Base-by-base conservation (phyloP, 139 green algal species). In the Astrephomene gubernaculifera region DNA sequence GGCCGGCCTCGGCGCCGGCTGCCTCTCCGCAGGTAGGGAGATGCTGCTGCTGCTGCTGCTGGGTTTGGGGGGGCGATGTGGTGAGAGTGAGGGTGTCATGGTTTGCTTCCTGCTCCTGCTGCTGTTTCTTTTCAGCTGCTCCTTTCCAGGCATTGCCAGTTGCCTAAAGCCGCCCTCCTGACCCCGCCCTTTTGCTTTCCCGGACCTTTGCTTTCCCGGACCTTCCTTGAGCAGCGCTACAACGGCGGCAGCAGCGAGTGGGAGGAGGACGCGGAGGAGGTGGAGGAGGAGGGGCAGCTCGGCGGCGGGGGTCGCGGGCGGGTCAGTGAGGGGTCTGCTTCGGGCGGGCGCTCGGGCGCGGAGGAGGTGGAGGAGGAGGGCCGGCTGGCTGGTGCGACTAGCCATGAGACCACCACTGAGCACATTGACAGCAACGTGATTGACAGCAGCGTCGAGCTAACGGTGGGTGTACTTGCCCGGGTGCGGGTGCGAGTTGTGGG, bases 371-470 rank as follows among this genome's bases (percentile, higher is more conserved):
- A n/a, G n/a, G n/a, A n/a, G n/a, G n/a, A n/a, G n/a, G n/a, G n/a
- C n/a, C n/a, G n/a, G n/a, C n/a, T n/a, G n/a, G n/a, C n/a, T n/a
- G n/a, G n/a, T n/a, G n/a, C n/a, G n/a, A n/a, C n/a, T n/a, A n/a
- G n/a, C 31, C 22, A 1, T 4, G 31, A 67, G n/a, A 29, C 5
- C 33, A 70, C n/a, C 24, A 57, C 60, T 0, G 49, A 61, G 6
- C 43, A 74, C 24, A 19, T 75, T 21, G 78, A 74, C 31, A 75
- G 61, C 63, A 74, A 84, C 78, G 31, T 84, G 43, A 84, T 84
- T 2, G 78, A 84, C 64, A 74, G 63, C 43, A 84, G 78, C 44
- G 78, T 84, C 10, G 78, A 84, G 60, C 63, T 84, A 3, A 84
- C 78, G 78, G 78, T 84, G 78, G 31, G 71, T 41, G 49, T 57